Evolutionary conservation across 305 asterid genomes (phyloP), one percentile per base, ranked within the genome.

Genomic region (Solanum hybrid): DNA sequence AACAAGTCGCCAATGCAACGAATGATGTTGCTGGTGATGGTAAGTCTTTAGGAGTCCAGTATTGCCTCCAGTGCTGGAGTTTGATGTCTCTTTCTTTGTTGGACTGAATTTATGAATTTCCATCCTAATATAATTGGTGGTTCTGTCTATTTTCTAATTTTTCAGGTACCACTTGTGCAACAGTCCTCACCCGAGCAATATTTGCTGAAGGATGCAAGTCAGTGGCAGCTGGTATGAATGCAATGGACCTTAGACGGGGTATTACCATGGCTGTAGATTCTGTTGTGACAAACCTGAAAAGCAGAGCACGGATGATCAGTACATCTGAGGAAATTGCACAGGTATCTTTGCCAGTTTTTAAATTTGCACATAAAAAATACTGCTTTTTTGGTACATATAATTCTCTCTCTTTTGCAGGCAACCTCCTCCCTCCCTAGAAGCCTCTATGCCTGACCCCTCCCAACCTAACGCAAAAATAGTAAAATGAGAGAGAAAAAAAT

Each of bases 191-290:
- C 16, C 94, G 96, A 12, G 98, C 98, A n/a, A 96, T 96, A 93
- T 95, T 95, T 80, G 85, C 93, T 24, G 97, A 96, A 90, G 98
- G 98, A 88, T 96, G 97, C 94, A 96, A 96, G 93, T 96, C 97
- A 2, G 97, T 96, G 26, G 98, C 98, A 78, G 97, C 98, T 76
- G 98, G 98, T 89, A 93, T 95, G 98, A 96, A 95, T 78, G 94
- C 98, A 78, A 95, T 95, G 98, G 98, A 96, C 90, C 95, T 96
- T 11, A 92, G 98, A 86, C 98, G 98, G 28, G 99, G 99, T 33
- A 96, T 96, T 84, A 90, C 95, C 39, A 95, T 94, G 95, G 98
- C 98, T 5, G 96, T 96, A 79, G 99, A 96, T 91, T 92, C 96
- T 74, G 99, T 96, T 34, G 96, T 95, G 69, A 93, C 97, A 12